Base-by-base conservation (phyloP, 768 basidiomycete genomes). In the Astraeus odoratus region DNA sequence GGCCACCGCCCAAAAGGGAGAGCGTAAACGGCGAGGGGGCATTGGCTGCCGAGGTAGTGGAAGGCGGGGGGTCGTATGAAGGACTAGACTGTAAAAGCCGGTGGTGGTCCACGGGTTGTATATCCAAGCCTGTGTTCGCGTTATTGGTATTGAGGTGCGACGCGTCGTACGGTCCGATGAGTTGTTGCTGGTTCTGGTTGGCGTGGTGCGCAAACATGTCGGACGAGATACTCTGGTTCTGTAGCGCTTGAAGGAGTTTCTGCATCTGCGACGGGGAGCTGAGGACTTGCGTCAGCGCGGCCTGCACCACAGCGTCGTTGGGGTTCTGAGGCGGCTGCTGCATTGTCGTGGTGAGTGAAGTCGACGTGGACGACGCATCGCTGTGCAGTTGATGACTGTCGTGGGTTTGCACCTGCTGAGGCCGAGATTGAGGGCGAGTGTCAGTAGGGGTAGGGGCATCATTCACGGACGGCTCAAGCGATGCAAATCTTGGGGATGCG, bases 211-310 rank as follows among this genome's bases (percentile, higher is more conserved):
- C 39, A 18, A 65, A 46, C 22, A 52, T 46, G 2, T 65, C 58
- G 12, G 54, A 46, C 24, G 49, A 36, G 35, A 63, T 51, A 1
- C 58, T 50, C 39, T 56, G 60, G 10, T 58, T 42, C 49, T 58
- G 52, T 1, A 81, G 65, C 0, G 74, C 68, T 0, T 68, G 64
- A 15, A 82, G 63, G 7, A 85, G 63, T 43, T 77, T 73, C 48
- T 83, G 80, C 42, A 84, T 69, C 53, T 83, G 78, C 1, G 59
- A 54, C 0, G 80, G 78, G 0, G 76, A 69, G 33, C 55, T 67
- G 40, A 70, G 59, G 20, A 83, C 65, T 46, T 76, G 74, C 37
- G 76, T 69, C 27, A 82, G 64, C 7, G 76, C 67, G 8, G 68
- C 59, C 50, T 79, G 75, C 31, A 80, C 65, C 15, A 73, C 68